Evolutionary conservation across 2,329 filamentous ascomycete species (phyloP), one percentile per base, ranked within the genome.

Genomic region (Colletotrichum spinosum): DNA sequence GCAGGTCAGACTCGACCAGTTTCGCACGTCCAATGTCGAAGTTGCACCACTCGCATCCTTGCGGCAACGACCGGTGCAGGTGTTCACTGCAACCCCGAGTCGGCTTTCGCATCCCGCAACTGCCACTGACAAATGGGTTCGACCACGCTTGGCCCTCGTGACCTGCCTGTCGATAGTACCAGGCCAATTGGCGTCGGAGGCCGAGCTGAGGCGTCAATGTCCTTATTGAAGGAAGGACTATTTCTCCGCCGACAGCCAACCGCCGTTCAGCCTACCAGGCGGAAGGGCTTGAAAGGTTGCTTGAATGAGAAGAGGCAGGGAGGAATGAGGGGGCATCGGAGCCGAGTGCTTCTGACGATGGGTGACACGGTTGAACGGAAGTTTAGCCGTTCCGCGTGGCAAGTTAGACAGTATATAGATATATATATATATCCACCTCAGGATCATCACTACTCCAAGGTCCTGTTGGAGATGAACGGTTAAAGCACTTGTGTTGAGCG

Each of bases 161-260:
- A 50, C 39, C 39, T 45, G 51, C 57, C 41, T 51, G 35, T 17
- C 33, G n/a, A 58, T 15, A 46, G 46, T 51, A 35, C 12, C 57
- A 38, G 35, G 15, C 50, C 39, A 41, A n/a, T 58, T 44, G 52
- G 37, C 55, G 48, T 57, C 34, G 17, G 34, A 39, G 45, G 25
- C 11, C 34, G 17, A 49, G 25, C 12, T 37, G 56, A 46, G 34
- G 46, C n/a, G 44, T 25, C 34, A 13, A n/a, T 13, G 10, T 38
- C 38, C 62, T 33, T 34, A 56, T 65, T 65, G 52, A 65, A 56
- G 58, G 39, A 55, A 62, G 37, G 41, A 50, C 12, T 37, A 44
- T 52, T 63, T 63, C n/a, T 45, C 51, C 46, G 62, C 46, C 41
- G 51, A 62, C 44, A 55, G 38, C 39, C 45, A 11, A 50, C n/a